Evolutionary conservation across 1,284 basidiomycete genomes (phyloP).

Genomic region (Irpex rosettiformis): DNA sequence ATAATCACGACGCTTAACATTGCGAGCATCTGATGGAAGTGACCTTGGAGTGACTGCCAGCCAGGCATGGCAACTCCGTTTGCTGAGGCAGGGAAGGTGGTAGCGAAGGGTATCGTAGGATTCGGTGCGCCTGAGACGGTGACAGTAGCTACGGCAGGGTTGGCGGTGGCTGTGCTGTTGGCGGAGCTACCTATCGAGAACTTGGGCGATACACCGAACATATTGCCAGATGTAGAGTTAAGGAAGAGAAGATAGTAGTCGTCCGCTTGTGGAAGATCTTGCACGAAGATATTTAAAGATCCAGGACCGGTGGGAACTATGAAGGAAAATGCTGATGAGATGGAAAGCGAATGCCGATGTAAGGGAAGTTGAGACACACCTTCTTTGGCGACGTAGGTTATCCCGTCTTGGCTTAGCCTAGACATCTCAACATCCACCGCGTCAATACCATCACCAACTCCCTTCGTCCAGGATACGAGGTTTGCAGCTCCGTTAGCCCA

Average conservation of each 20-base stretch:
- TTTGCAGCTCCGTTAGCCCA: conserved; percentile 63
- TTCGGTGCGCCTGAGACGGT: conserved; percentile 41
- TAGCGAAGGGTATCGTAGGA: conserved; percentile 39
- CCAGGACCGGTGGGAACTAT: conserved; percentile 38
- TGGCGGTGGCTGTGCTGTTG: conserved; percentile 30
- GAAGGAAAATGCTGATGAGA: neutral
- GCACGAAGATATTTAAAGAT: conserved; percentile 54
- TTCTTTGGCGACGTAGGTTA: conserved; percentile 58
- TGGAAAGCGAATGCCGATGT: neutral
- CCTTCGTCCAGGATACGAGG: conserved; percentile 60
- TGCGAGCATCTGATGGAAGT: conserved; percentile 19
- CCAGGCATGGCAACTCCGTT: conserved; percentile 25
- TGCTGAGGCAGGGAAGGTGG: conserved; percentile 35
- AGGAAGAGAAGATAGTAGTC: conserved; percentile 76
- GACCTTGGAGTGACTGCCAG: conserved; percentile 22
- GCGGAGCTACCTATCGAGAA: conserved; percentile 53
- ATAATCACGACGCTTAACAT: conserved; percentile 17
- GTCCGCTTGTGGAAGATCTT: conserved; percentile 61
- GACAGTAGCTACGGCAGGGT: conserved; percentile 34
- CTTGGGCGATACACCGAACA: conserved; percentile 55
- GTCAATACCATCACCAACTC: conserved; percentile 45
- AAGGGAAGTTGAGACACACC: conserved; percentile 39
- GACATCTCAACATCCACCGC: conserved; percentile 67
- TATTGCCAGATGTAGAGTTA: conserved; percentile 62
- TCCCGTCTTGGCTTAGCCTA: conserved; percentile 51